phyloP scores from a whole-genome alignment of 2,329 filamentous ascomycete species.

The Cryoendolithus antarcticus region DNA sequence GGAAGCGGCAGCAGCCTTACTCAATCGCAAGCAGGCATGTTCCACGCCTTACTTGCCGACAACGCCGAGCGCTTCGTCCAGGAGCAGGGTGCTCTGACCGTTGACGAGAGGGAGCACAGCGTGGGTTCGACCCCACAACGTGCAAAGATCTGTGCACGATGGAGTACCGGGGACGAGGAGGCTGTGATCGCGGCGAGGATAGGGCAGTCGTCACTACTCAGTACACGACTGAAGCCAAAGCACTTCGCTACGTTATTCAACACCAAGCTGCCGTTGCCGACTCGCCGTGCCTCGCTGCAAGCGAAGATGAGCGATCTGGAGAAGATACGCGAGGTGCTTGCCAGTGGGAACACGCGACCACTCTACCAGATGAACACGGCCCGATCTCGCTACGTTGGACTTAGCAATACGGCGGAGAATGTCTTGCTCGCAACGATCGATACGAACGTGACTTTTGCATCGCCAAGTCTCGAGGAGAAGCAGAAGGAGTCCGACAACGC shows the following conservation, averaged over 20 bases:
- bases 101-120: slow-evolving; percentile 26
- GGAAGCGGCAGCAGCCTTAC: slow-evolving; percentile 1
- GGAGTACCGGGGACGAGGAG: slow-evolving; percentile 17
- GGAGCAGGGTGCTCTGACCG: slow-evolving; percentile 32
- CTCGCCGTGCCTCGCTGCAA: slow-evolving; percentile 4
- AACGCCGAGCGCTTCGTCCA: slow-evolving; percentile 34
- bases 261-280: slow-evolving; percentile 13
- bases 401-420: slow-evolving; percentile 31
- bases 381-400: slow-evolving; percentile 37
- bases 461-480: slow-evolving; percentile 4
- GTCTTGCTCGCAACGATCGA: slow-evolving; percentile 39
- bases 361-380: slow-evolving; percentile 34
- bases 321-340: slow-evolving; percentile 31
- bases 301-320: slow-evolving; percentile 2
- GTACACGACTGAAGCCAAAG: slow-evolving; percentile 30
- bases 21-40: slow-evolving; percentile 23
- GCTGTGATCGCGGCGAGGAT: slow-evolving; percentile 14
- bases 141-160: slow-evolving; percentile 16
- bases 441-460: slow-evolving; percentile 29
- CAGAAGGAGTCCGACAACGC: slow-evolving; percentile 1
- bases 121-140: slow-evolving; percentile 17
- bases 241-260: slow-evolving; percentile 29
- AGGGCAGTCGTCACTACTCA: slow-evolving; percentile 10
- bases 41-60: slow-evolving; percentile 34
- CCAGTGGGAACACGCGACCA: slow-evolving; percentile 33